phyloP scores from a whole-genome alignment of 805 yeast species.

The Clavispora santaluciae region DNA sequence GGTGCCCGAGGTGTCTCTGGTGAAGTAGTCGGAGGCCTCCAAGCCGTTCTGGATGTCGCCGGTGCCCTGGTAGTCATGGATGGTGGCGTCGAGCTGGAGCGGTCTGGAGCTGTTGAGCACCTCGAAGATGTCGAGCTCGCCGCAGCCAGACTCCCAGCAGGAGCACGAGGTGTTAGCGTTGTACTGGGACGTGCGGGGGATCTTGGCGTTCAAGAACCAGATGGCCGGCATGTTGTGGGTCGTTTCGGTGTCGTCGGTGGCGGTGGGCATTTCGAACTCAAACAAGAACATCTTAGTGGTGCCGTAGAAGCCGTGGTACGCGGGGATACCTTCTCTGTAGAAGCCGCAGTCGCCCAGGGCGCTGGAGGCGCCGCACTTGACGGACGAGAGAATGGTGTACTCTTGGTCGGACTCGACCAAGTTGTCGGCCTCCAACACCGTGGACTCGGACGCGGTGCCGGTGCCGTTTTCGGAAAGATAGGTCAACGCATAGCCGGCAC shows the following conservation, averaged over 20 bases:
- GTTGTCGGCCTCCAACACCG: constrained; percentile 45
- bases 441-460: constrained; percentile 39
- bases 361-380: constrained; percentile 55
- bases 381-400: constrained; percentile 53
- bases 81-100: constrained; percentile 54
- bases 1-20: constrained; percentile 45
- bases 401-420: constrained; percentile 55
- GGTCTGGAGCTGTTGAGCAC: constrained; percentile 60
- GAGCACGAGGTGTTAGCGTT: constrained; percentile 59
- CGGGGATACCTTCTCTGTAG: constrained; percentile 69
- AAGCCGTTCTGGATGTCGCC: constrained; percentile 59
- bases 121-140: constrained; percentile 76
- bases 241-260: constrained; percentile 29
- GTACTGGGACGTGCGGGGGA: constrained; percentile 73
- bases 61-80: constrained; percentile 75
- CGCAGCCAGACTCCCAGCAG: constrained; percentile 75
- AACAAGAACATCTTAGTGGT: constrained; percentile 66
- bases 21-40: constrained; percentile 49
- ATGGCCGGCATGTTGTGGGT: constrained; percentile 66
- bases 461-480: constrained; percentile 59
- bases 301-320: constrained; percentile 68
- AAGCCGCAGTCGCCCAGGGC: constrained; percentile 62
- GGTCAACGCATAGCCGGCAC: constrained; percentile 65
- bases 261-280: constrained; percentile 64
- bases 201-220: constrained; percentile 69